Conservation (phyloP, 2,329 filamentous ascomycete species). For the Sclerotinia minor region DNA sequence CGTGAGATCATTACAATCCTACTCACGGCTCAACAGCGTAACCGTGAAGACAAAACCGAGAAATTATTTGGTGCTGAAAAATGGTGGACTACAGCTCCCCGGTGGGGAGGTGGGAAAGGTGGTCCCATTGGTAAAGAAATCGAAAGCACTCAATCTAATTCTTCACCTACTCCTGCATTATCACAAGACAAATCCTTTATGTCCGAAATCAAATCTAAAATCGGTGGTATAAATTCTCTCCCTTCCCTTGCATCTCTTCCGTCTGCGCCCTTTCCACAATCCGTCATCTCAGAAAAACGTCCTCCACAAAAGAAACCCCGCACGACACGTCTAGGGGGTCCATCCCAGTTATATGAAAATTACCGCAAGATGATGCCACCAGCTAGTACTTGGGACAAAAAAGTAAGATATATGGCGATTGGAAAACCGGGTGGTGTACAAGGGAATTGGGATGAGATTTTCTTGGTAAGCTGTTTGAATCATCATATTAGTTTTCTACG, state of each 20-base stretch:
- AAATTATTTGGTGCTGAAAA: slow-evolving; percentile 56
- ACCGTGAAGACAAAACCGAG: slow-evolving; percentile 58
- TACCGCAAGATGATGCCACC: slow-evolving; percentile 64
- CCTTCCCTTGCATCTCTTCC: not conserved
- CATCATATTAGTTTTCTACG: slow-evolving; percentile 61
- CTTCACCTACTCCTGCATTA: slow-evolving; percentile 4
- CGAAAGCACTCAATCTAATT: slow-evolving; percentile 19
- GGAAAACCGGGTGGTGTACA: slow-evolving; percentile 50
- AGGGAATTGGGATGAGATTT: slow-evolving; percentile 63
- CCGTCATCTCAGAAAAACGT: not conserved
- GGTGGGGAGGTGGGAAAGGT: slow-evolving; percentile 64
- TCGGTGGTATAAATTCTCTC: slow-evolving; percentile 29
- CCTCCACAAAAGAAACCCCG: slow-evolving; percentile 27
- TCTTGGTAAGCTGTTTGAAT: slow-evolving; percentile 60
- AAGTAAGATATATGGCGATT: slow-evolving; percentile 58
- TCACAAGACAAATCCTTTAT: not conserved
- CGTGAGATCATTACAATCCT: slow-evolving; percentile 61
- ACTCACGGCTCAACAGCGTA: slow-evolving; percentile 63
- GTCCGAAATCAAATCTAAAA: slow-evolving; percentile 28
- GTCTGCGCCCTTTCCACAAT: slow-evolving; percentile 21
- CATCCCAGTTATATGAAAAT: slow-evolving; percentile 60
- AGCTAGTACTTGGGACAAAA: slow-evolving; percentile 59
- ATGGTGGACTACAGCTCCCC: slow-evolving; percentile 62
- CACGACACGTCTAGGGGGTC: slow-evolving; percentile 36
- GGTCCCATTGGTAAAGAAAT: slow-evolving; percentile 62